phyloP scores from a whole-genome alignment of 305 asterid genomes.

The Fraxinus sp. region DNA sequence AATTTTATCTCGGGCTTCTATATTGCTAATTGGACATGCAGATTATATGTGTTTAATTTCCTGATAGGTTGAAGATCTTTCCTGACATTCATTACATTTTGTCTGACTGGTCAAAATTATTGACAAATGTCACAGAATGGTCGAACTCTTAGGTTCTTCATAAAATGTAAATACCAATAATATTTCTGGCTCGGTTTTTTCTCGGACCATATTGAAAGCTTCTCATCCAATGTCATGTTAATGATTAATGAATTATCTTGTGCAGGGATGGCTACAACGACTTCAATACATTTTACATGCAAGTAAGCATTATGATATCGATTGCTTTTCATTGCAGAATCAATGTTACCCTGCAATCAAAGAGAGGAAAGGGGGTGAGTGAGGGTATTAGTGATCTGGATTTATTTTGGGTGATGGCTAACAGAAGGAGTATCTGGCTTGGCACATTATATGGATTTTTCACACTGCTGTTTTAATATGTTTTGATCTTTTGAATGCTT shows the following conservation, averaged over 20 bases:
- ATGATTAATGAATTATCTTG: constrained; percentile 35
- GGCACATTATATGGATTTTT: background rate
- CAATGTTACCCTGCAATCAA: constrained; percentile 7
- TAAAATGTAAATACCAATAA: background rate
- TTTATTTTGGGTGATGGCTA: constrained; percentile 19
- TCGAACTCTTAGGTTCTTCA: background rate
- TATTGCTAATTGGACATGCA: background rate
- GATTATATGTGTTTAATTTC: background rate
- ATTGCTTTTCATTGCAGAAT: constrained; percentile 24
- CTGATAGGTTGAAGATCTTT: background rate
- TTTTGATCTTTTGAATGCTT: constrained; percentile 15
- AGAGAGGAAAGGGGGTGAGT: background rate
- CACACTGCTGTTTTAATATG: constrained; percentile 8
- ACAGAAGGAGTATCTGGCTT: constrained; percentile 9
- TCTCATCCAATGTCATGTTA: constrained; percentile 19
- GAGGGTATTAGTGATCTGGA: constrained; percentile 9
- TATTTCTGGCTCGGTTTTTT: constrained; percentile 23
- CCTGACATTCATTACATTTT: background rate
- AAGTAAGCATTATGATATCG: constrained; percentile 57
- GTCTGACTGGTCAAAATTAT: background rate
- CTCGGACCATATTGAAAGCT: constrained; percentile 8
- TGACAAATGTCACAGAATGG: background rate
- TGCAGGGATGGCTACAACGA: constrained; percentile 99
- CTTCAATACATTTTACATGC: constrained; percentile 98
- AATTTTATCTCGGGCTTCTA: background rate